Evolutionary conservation across 768 basidiomycete species (phyloP).

Genomic region (Stropharia rugosoannulata): DNA sequence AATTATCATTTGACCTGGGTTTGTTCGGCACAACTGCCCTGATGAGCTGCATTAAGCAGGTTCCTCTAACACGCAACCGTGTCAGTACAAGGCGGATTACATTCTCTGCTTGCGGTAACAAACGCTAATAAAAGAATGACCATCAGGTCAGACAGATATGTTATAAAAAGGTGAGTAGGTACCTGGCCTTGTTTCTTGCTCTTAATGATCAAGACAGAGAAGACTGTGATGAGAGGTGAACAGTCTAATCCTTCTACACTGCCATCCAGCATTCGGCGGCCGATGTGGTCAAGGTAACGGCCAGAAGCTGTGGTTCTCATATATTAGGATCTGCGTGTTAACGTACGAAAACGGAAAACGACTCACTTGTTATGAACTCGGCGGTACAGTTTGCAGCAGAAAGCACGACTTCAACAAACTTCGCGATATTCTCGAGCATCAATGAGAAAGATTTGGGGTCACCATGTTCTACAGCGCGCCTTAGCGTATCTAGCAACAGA

Average conservation of each 20-base stretch:
- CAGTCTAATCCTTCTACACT: constrained; percentile 48
- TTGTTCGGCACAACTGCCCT: constrained; percentile 43
- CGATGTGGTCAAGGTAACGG: constrained; percentile 48
- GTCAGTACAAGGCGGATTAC: constrained; percentile 54
- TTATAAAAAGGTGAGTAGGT: not conserved
- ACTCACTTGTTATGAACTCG: constrained; percentile 58
- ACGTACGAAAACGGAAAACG: not conserved
- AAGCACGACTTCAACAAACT: constrained; percentile 58
- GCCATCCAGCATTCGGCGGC: constrained; percentile 60
- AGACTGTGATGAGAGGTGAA: constrained; percentile 52
- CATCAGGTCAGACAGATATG: not conserved
- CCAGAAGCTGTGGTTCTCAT: constrained; percentile 46
- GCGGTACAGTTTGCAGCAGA: constrained; percentile 44
- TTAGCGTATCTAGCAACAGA: constrained; percentile 57
- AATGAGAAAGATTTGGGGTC: constrained; percentile 49
- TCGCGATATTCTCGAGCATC: constrained; percentile 56
- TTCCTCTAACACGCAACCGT: constrained; percentile 44
- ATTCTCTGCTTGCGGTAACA: constrained; percentile 58
- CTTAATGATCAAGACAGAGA: constrained; percentile 52
- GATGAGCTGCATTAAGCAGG: constrained; percentile 46
- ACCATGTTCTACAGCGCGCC: constrained; percentile 41
- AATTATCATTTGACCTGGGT: constrained; percentile 31
- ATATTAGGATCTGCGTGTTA: not conserved
- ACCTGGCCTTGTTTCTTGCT: constrained; percentile 62
- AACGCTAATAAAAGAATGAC: constrained; percentile 40